phyloP scores from a whole-genome alignment of 805 yeast genomes.

The Saccharomycopsis vini region DNA sequence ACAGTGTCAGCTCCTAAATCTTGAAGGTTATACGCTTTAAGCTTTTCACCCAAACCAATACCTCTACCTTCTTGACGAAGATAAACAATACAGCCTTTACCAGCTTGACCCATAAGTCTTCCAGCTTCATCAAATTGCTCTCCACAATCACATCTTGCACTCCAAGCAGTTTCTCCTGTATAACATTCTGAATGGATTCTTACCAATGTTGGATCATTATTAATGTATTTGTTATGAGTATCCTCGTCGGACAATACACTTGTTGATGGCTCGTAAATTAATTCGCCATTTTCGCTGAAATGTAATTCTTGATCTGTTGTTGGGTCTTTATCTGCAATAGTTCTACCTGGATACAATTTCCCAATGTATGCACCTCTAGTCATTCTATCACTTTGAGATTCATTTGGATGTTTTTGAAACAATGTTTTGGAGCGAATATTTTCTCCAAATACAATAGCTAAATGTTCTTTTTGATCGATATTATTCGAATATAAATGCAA shows the following conservation, averaged over 20 bases:
- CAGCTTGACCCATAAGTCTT: slow-evolving; percentile 74
- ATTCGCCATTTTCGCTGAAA: slow-evolving; percentile 34
- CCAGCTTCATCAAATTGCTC: slow-evolving; percentile 99
- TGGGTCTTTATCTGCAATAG: slow-evolving; percentile 54
- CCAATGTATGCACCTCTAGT: slow-evolving; percentile 98
- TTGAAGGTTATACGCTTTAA: slow-evolving; percentile 93
- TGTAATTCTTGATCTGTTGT: slow-evolving; percentile 29
- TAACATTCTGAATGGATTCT: slow-evolving; percentile 96
- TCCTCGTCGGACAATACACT: slow-evolving; percentile 21
- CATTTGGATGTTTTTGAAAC: slow-evolving; percentile 52
- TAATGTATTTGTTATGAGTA: no score
- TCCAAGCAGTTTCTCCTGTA: slow-evolving; percentile 99
- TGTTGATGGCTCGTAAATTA: slow-evolving; percentile 24
- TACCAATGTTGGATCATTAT: slow-evolving; percentile 50
- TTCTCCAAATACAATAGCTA: slow-evolving; percentile 95
- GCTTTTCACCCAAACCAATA: slow-evolving; percentile 94
- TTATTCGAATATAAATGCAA: slow-evolving; percentile 82
- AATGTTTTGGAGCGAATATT: slow-evolving; percentile 72
- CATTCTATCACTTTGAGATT: slow-evolving; percentile 89
- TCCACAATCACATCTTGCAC: slow-evolving; percentile 98
- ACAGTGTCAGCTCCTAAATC: slow-evolving; percentile 98
- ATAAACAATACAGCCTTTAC: slow-evolving; percentile 92
- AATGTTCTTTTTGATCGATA: slow-evolving; percentile 84
- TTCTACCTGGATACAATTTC: slow-evolving; percentile 77
- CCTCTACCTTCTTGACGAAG: slow-evolving; percentile 98